phyloP scores from a whole-genome alignment of 2,329 filamentous ascomycete species.

The Clathrospora elynae region DNA sequence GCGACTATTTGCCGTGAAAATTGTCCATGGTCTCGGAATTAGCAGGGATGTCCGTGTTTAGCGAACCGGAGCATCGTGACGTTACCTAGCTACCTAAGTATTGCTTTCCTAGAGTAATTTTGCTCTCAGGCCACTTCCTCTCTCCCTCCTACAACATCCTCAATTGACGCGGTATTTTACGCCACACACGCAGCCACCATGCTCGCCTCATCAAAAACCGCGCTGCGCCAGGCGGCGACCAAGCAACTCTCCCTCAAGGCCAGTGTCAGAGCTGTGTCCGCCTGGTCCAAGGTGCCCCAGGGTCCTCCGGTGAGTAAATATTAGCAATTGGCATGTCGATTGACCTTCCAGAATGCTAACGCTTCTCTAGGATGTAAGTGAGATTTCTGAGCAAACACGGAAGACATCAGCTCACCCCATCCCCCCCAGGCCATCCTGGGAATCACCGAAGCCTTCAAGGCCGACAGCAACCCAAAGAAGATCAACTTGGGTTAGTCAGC shows the following conservation, averaged over 20 bases:
- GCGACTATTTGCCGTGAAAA: conserved; percentile 23
- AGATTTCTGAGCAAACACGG: background rate
- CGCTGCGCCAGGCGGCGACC: conserved; percentile 46
- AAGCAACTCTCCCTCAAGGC: conserved; percentile 42
- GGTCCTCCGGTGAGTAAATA: conserved; percentile 82
- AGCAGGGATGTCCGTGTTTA: conserved; percentile 16
- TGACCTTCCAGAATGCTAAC: conserved; percentile 24
- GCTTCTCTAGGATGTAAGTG: conserved; percentile 45
- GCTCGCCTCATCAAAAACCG: conserved; percentile 47
- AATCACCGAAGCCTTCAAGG: conserved; percentile 99
- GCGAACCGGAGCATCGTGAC: conserved; percentile 25
- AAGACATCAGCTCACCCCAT: conserved; percentile 25
- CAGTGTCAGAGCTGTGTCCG: conserved; percentile 69
- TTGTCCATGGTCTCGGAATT: conserved; percentile 20
- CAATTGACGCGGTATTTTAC: conserved; percentile 11
- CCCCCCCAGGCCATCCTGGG: conserved; percentile 73
- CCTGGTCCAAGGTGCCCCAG: conserved; percentile 89
- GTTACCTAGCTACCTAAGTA: conserved; percentile 18
- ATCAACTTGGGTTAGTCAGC: conserved; percentile 82
- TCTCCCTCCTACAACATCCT: conserved; percentile 12
- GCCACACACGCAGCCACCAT: conserved; percentile 30
- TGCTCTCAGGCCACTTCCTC: conserved; percentile 26
- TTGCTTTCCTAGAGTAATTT: conserved; percentile 38
- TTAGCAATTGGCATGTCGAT: conserved; percentile 14
- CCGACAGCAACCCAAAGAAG: conserved; percentile 89